Evolutionary conservation across 306 rosid genomes (phyloP).

Genomic region (Quercus dentata): DNA sequence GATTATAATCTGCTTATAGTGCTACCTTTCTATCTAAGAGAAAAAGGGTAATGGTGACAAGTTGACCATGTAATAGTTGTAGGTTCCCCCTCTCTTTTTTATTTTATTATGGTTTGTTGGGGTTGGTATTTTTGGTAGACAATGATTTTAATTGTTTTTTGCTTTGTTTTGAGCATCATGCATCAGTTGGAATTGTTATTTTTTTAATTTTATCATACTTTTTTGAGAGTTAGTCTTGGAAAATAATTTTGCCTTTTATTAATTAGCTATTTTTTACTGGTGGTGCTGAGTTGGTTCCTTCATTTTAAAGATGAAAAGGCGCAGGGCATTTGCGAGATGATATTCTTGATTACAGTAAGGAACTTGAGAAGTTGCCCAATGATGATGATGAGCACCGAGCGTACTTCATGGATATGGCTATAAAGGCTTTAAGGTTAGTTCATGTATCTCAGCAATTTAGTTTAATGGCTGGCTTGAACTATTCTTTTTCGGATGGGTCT

Average conservation of each 20-base stretch:
- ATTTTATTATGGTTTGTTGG: neutral
- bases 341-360: constrained; percentile 62
- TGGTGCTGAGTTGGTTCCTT: constrained; percentile 28
- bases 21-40: neutral
- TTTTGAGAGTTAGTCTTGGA: neutral
- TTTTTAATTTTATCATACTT: neutral
- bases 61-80: neutral
- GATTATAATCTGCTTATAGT: too few species aligned
- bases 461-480: neutral
- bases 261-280: neutral
- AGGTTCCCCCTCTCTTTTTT: too few species aligned
- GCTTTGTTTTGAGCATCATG: neutral
- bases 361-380: constrained; percentile 52
- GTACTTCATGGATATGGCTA: constrained; percentile 68
- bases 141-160: neutral
- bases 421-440: constrained; percentile 75
- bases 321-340: constrained; percentile 89
- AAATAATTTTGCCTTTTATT: neutral
- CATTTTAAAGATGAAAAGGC: constrained; percentile 68
- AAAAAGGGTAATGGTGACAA: neutral
- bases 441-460: neutral
- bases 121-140: neutral
- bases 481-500: neutral
- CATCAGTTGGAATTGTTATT: neutral
- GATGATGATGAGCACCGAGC: constrained; percentile 71